Evolutionary conservation across 306 rosid genomes (phyloP).

Genomic region (Comarum palustre): DNA sequence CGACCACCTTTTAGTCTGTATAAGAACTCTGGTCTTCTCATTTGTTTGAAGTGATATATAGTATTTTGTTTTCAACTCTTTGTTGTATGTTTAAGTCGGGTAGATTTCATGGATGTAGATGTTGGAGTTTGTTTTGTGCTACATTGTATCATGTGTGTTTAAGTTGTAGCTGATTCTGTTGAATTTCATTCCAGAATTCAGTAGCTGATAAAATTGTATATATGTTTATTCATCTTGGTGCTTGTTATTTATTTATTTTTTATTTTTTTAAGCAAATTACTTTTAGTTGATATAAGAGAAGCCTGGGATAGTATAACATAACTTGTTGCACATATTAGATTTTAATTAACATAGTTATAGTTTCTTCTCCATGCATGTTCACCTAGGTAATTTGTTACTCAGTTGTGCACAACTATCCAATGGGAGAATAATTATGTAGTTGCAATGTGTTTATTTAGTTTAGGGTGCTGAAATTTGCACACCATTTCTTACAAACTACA

Average conservation of each 20-base stretch:
- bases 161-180: background rate
- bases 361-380: background rate
- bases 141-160: background rate
- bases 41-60: background rate
- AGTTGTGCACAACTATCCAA: too few relatives aligned
- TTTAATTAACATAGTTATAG: background rate
- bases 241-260: background rate
- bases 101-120: background rate
- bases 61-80: background rate
- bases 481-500: too few relatives aligned
- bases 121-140: background rate
- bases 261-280: background rate
- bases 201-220: background rate
- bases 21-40: conserved; percentile 1
- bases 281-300: background rate
- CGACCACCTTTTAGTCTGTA: background rate
- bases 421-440: too few relatives aligned
- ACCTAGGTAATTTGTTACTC: background rate
- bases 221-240: too few relatives aligned
- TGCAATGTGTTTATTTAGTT: too few relatives aligned
- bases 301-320: background rate
- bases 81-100: background rate
- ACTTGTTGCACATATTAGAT: background rate
- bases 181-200: background rate
- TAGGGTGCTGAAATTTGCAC: too few relatives aligned